Evolutionary conservation across 73 alveolate species (phyloP).

Genomic region (Stentor roeselii): DNA sequence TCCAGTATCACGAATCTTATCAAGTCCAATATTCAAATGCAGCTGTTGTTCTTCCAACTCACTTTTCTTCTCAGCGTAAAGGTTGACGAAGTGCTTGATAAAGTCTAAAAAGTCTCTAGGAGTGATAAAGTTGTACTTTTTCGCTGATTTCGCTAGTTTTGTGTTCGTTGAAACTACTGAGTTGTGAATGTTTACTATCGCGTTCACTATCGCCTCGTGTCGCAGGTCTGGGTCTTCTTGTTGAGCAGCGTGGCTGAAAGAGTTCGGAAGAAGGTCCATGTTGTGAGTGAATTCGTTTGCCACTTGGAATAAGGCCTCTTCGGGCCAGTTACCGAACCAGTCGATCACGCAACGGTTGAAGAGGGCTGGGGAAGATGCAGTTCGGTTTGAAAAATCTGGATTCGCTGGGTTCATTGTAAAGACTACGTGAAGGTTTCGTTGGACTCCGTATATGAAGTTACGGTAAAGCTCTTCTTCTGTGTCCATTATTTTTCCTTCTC

Average conservation of each 20-base stretch:
- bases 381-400: constrained; percentile 98
- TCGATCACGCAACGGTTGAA: constrained; percentile 98
- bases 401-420: constrained; percentile 99
- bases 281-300: constrained; percentile 91
- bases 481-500: constrained; percentile 84
- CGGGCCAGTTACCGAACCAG: constrained; percentile 99
- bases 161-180: constrained; percentile 80
- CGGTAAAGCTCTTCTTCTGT: constrained; percentile 97
- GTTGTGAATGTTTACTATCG: constrained; percentile 64
- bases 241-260: constrained; percentile 61
- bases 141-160: constrained; percentile 86
- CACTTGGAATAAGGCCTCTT: constrained; percentile 89
- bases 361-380: constrained; percentile 98
- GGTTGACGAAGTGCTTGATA: constrained; percentile 93
- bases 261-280: constrained; percentile 72
- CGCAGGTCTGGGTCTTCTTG: constrained; percentile 60
- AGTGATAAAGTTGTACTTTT: constrained; percentile 95
- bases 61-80: constrained; percentile 81
- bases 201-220: constrained; percentile 74
- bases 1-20: constrained; percentile 82
- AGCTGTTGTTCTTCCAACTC: constrained; percentile 90
- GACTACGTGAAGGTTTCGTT: constrained; percentile 97
- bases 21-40: constrained; percentile 94
- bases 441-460: constrained; percentile 91
- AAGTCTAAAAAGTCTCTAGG: constrained; percentile 99